These are phyloP conservation scores for Ophiostoma montium DNA, from an alignment of 2,329 filamentous ascomycete genomes.

Conservation along the genomic window DNA sequence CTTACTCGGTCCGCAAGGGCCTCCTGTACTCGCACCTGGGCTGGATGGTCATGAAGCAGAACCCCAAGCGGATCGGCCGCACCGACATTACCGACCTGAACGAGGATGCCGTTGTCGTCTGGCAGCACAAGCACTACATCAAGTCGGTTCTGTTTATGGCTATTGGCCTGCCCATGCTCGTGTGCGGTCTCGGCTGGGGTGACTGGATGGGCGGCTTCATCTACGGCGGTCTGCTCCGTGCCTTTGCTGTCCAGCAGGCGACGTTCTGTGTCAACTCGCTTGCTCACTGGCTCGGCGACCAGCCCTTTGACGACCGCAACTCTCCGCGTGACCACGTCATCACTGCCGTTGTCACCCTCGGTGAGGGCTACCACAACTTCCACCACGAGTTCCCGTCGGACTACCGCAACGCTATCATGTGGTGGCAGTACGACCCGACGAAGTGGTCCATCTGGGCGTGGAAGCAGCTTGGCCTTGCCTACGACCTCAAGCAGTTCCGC, in stretches of 20 bases:
- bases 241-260: conserved; percentile 83
- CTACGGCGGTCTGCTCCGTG: conserved; percentile 72
- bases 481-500: conserved; percentile 82
- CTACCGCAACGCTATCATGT: conserved; percentile 83
- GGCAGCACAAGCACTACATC: conserved; percentile 79
- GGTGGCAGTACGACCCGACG: conserved; percentile 85
- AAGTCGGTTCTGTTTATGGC: conserved; percentile 68
- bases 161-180: conserved; percentile 57
- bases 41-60: conserved; percentile 91
- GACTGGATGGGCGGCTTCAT: conserved; percentile 73
- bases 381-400: conserved; percentile 90
- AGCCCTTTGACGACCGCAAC: conserved; percentile 88
- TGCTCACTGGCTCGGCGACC: conserved; percentile 82
- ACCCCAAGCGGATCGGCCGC: conserved; percentile 75
- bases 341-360: conserved; percentile 72
- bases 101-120: conserved; percentile 71
- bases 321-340: conserved; percentile 78
- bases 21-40: conserved; percentile 72
- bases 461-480: conserved; percentile 74
- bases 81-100: conserved; percentile 83
- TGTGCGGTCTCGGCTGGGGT: conserved; percentile 66
- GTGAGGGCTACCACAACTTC: conserved; percentile 86
- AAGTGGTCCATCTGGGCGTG: conserved; percentile 79
- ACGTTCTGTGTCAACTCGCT: conserved; percentile 90
- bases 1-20: conserved; percentile 82